Percentiles rank a stretch among this genome's conserved stretches.
Conservation (phyloP, 805 yeast genomes). For the Wickerhamiella dianesei region DNA sequence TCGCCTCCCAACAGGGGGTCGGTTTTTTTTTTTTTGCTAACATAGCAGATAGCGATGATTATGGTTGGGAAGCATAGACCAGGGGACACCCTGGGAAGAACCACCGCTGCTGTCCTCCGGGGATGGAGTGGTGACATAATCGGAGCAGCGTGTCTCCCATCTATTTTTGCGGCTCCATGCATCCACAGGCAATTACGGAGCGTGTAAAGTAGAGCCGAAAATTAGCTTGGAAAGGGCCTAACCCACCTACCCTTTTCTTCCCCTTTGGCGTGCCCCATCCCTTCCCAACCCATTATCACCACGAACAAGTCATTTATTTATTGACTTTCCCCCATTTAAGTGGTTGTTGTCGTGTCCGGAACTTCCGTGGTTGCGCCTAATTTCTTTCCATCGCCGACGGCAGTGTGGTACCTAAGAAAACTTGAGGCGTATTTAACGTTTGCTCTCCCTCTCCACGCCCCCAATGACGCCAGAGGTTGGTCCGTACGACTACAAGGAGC, state of each 20-base stretch:
- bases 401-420: neutral
- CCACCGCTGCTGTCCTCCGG: no score
- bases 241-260: neutral
- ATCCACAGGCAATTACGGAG: neutral
- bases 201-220: neutral
- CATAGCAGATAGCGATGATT: no score
- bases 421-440: no score
- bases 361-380: neutral
- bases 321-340: neutral
- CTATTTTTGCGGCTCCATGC: neutral
- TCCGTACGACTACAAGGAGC: constrained; percentile 13
- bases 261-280: neutral
- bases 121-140: no score
- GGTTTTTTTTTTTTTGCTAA: no score
- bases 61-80: no score
- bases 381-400: neutral
- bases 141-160: no score
- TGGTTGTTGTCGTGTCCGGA: no score
- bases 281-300: neutral
- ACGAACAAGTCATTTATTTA: neutral
- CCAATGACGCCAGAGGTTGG: constrained; percentile 4
- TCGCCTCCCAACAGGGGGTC: no score
- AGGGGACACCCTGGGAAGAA: no score
- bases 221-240: neutral
- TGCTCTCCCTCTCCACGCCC: no score